Evolutionary conservation across 306 rosid species (phyloP).

Genomic region (Dryas alaskensis): DNA sequence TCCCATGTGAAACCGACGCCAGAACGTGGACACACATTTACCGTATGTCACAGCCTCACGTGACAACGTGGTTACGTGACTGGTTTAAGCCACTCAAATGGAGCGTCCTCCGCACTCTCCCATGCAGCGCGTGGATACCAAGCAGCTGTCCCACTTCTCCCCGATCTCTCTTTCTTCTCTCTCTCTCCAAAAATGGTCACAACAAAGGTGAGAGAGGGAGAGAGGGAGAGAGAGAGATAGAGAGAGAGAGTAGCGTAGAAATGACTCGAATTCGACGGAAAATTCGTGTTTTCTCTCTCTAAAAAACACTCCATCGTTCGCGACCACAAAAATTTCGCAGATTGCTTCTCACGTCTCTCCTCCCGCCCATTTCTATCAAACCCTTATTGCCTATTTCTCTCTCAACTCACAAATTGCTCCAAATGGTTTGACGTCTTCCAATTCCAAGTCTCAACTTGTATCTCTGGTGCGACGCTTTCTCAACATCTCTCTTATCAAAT

Average conservation of each 20-base stretch:
- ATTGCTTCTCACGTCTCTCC: slow-evolving; percentile 8
- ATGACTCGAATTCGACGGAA: slow-evolving; percentile 37
- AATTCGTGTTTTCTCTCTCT: slow-evolving; percentile 16
- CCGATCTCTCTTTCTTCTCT: neutral
- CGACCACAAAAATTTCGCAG: neutral
- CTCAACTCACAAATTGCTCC: neutral
- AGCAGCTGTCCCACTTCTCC: neutral
- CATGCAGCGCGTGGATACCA: neutral
- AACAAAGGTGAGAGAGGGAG: neutral
- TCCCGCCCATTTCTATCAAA: slow-evolving; percentile 18
- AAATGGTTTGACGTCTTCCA: neutral
- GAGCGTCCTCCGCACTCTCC: neutral
- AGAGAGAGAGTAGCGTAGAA: slow-evolving; percentile 40
- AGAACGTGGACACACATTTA: neutral
- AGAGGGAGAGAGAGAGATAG: neutral
- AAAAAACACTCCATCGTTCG: neutral
- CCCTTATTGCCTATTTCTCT: neutral
- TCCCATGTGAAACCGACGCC: neutral
- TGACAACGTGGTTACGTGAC: neutral
- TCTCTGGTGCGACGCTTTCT: slow-evolving; percentile 29
- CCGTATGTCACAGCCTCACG: neutral
- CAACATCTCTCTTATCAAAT: neutral
- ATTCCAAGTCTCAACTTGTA: neutral
- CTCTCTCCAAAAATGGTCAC: neutral
- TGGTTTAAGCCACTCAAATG: neutral